These are phyloP conservation scores for Aspergillus texensis DNA, from an alignment of 2,329 filamentous ascomycete genomes.

Conservation along the genomic window DNA sequence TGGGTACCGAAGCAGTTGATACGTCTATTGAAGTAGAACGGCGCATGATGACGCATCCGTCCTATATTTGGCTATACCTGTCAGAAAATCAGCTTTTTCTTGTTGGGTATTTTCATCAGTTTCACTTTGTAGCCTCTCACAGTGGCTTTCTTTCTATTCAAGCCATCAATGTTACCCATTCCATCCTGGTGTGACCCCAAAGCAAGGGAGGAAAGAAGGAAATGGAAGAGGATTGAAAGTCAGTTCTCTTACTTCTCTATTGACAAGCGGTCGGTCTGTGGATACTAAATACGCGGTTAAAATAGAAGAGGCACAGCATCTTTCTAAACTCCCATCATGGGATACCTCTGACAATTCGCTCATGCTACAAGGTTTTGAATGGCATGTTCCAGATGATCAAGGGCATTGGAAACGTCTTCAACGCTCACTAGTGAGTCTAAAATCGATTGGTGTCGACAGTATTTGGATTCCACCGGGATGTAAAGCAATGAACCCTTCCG, in stretches of 20 bases:
- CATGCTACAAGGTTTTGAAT: slow-evolving; percentile 73
- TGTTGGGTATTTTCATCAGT: neutral
- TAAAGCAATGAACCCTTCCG: slow-evolving; percentile 63
- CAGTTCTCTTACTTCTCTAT: neutral
- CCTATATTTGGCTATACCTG: neutral
- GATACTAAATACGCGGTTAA: slow-evolving; percentile 1
- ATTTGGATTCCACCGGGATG: slow-evolving; percentile 73
- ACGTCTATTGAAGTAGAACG: slow-evolving; percentile 3
- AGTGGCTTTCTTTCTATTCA: neutral
- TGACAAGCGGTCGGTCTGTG: neutral
- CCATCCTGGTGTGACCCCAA: slow-evolving; percentile 14
- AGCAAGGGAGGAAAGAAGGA: slow-evolving; percentile 16
- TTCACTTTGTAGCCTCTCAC: neutral
- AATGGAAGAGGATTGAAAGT: slow-evolving; percentile 31
- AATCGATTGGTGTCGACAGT: slow-evolving; percentile 62
- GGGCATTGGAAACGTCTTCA: slow-evolving; percentile 64
- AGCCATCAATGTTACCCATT: slow-evolving; percentile 14
- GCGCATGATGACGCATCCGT: neutral
- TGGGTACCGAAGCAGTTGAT: slow-evolving; percentile 2
- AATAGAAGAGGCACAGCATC: slow-evolving; percentile 27
- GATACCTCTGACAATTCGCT: slow-evolving; percentile 43
- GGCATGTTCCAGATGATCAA: slow-evolving; percentile 66
- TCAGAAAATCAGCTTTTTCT: neutral
- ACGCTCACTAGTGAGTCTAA: slow-evolving; percentile 56
- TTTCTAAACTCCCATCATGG: slow-evolving; percentile 36